phyloP scores from a whole-genome alignment of 2,329 filamentous ascomycete genomes.

The Magnaporthiopsis rhizophila region DNA sequence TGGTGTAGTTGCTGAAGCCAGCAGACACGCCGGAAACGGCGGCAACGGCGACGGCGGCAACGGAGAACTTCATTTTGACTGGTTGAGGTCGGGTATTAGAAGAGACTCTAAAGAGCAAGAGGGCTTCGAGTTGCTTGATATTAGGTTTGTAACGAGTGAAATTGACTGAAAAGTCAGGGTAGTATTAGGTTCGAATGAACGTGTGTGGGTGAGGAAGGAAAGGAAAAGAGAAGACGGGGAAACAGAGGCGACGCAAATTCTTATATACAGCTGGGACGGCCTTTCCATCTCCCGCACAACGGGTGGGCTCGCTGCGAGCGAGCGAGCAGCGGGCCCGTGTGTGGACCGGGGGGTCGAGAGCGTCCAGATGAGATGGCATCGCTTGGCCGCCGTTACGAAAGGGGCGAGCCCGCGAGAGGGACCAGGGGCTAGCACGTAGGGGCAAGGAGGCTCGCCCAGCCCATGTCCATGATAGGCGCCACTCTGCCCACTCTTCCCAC shows the following conservation, averaged over 20 bases:
- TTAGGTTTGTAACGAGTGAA: constrained; percentile 43
- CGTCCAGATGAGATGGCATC: background rate
- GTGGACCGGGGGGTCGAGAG: background rate
- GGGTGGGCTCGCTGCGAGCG: background rate
- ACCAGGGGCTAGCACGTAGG: background rate
- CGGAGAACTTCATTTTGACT: constrained; percentile 59
- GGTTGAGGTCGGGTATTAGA: constrained; percentile 34
- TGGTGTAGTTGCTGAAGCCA: constrained; percentile 19
- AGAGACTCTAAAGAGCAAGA: constrained; percentile 24
- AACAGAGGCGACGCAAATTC: constrained; percentile 26
- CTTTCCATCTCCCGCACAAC: background rate
- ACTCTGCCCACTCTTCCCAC: background rate
- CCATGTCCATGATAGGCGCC: background rate
- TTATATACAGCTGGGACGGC: constrained; percentile 38
- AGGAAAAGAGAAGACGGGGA: constrained; percentile 21
- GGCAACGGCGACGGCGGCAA: constrained; percentile 43
- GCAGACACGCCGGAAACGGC: constrained; percentile 33
- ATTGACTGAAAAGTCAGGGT: constrained; percentile 50
- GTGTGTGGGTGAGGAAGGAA: constrained; percentile 43
- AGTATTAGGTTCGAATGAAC: constrained; percentile 26
- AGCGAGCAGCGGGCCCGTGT: background rate
- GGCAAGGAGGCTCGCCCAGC: background rate
- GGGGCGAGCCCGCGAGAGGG: background rate
- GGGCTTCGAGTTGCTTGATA: constrained; percentile 10
- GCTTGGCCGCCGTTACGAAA: background rate